Base-by-base conservation (phyloP, 352 stramenopile genomes). In the Lagenidium giganteum region DNA sequence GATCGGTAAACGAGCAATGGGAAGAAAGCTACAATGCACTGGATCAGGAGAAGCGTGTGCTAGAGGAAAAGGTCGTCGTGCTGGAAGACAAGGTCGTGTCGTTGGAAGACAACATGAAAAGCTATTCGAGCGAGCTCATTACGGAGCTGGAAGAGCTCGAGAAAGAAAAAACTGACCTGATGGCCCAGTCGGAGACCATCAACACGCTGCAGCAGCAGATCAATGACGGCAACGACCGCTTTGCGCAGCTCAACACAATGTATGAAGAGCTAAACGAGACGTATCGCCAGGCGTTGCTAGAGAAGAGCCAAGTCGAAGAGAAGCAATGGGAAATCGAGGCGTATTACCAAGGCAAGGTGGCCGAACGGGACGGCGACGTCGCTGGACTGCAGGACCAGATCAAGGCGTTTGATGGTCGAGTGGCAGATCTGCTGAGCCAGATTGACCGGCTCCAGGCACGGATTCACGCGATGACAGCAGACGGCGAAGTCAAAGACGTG, bases 1-100 rank as follows among this genome's bases (percentile, higher is more conserved):
- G 61, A 6, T 64, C 81, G 20, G 70, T 84, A 40, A 82, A 83
- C 20, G 49, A 71, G 20, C 70, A 81, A 30, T 84, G 70, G 66
- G 62, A 72, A 14, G 53, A 54, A 4, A 80, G 64, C n/a, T 87
- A 83, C 33, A 67, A 78, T 21, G 59, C 67, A 1, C 55, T 87
- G 1, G 72, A 90, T 22, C 45, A 47, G 14, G 55, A 47, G 14
- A 87, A 81, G 40, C 48, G 64, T 1, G 64, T 71, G 42, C 34
- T 47, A 1, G 78, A 87, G 25, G 70, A 87, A 7, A 42, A 52
- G 6, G 64, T 66, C 50, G 67, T 82, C 23, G 31, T 18, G 23
- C 43, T 88, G 1, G 60, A 83, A 41, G 75, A 84, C 13, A 69
- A 78, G 25, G 51, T 85, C 22, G 42, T 40, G 3, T 46, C 66